Conservation (phyloP, 345 rosid genomes). For the Lepidium sativum region DNA sequence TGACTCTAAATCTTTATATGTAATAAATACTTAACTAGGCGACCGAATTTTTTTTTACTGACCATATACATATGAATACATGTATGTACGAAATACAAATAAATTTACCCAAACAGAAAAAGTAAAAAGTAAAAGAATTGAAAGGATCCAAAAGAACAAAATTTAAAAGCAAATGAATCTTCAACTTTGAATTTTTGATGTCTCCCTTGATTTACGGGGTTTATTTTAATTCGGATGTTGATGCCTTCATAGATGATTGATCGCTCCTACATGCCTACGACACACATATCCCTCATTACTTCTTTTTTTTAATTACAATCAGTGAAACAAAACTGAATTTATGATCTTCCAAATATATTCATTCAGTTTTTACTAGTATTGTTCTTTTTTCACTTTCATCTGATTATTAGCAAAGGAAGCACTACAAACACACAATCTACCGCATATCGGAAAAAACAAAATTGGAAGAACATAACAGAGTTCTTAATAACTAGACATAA, state of each 20-base stretch:
- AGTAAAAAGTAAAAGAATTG: not conserved
- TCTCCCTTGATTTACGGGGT: slow-evolving; percentile 16
- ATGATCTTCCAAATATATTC: not conserved
- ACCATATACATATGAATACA: too few relatives aligned
- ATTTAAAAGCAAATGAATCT: slow-evolving; percentile 20
- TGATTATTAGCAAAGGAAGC: too few relatives aligned
- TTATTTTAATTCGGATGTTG: not conserved
- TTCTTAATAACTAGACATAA: too few relatives aligned
- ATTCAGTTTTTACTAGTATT: too few relatives aligned
- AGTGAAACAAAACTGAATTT: not conserved
- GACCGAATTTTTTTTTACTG: too few relatives aligned
- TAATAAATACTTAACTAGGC: too few relatives aligned
- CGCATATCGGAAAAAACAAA: too few relatives aligned
- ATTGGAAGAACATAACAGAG: too few relatives aligned
- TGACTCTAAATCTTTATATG: too few relatives aligned
- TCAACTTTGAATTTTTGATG: not conserved
- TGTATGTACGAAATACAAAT: not conserved
- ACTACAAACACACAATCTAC: too few relatives aligned
- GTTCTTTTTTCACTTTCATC: too few relatives aligned
- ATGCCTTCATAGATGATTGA: not conserved
- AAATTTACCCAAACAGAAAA: not conserved
- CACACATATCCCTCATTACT: not conserved
- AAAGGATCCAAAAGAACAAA: not conserved
- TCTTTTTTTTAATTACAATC: not conserved
- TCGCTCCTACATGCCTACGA: slow-evolving; percentile 10